These are phyloP conservation scores for Nicotiana noctiflora DNA, from an alignment of 257 asterid species.

Conservation along the genomic window DNA sequence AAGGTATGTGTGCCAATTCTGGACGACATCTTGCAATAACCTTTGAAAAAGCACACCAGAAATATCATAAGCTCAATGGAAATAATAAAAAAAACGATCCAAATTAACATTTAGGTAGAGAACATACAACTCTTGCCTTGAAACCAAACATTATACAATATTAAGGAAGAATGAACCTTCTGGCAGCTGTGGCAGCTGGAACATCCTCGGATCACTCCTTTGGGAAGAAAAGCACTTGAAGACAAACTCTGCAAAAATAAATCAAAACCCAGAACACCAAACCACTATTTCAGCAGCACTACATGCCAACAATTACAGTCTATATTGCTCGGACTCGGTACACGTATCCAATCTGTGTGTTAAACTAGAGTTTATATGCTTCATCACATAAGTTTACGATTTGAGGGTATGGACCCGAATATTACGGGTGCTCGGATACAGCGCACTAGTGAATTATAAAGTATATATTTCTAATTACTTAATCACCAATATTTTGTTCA, in stretches of 20 bases:
- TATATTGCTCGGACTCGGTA: too few species aligned
- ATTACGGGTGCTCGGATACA: too few species aligned
- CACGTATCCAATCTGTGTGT: too few species aligned
- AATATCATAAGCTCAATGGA: background rate
- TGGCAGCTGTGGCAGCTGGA: slow-evolving; percentile 44
- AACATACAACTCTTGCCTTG: slow-evolving; percentile 3
- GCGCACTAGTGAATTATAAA: too few species aligned
- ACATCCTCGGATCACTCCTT: slow-evolving; percentile 76
- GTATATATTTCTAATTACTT: too few species aligned
- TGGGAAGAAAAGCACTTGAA: slow-evolving; percentile 44
- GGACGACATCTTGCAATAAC: slow-evolving; percentile 67
- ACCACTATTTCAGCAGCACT: background rate
- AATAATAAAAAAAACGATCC: background rate
- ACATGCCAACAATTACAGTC: background rate
- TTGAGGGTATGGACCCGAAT: too few species aligned
- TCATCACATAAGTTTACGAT: too few species aligned
- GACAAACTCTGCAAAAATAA: slow-evolving; percentile 32
- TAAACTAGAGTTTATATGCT: too few species aligned
- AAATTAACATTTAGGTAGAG: background rate
- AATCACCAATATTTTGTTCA: too few species aligned
- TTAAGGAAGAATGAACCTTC: slow-evolving; percentile 34
- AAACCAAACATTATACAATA: background rate
- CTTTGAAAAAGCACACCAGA: slow-evolving; percentile 25
- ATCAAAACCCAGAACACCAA: slow-evolving; percentile 3
- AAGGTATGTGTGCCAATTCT: slow-evolving; percentile 43